phyloP scores from a whole-genome alignment of 495 filamentous ascomycete species.

The Astrocystis sublimbata region DNA sequence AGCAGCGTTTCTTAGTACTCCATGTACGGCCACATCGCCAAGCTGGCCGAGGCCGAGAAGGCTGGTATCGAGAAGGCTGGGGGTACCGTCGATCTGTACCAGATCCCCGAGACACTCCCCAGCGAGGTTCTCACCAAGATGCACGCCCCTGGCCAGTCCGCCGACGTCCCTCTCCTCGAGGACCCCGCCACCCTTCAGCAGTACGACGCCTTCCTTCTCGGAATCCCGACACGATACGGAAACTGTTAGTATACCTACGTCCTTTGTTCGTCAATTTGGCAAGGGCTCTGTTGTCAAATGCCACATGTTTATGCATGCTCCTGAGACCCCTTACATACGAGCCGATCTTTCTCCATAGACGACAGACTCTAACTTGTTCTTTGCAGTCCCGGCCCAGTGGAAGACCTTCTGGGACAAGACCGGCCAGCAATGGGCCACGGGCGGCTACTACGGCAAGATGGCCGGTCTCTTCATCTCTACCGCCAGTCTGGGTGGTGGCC shows the following conservation, averaged over 20 bases:
- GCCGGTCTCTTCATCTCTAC: conserved; percentile 90
- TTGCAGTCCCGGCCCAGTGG: conserved; percentile 96
- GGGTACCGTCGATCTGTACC: conserved; percentile 75
- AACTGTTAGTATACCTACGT: no score
- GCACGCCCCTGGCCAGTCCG: conserved; percentile 78
- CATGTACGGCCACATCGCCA: conserved; percentile 88
- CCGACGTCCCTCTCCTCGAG: conserved; percentile 61
- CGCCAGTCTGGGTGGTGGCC: conserved; percentile 80
- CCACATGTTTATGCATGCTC: no score
- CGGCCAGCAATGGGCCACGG: conserved; percentile 68
- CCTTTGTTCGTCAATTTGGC: no score
- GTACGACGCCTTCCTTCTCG: conserved; percentile 92
- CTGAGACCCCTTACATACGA: no score
- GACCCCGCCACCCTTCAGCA: conserved; percentile 66
- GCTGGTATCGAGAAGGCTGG: conserved; percentile 87
- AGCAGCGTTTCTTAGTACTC: conserved; percentile 67
- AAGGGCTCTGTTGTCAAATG: no score
- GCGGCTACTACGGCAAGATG: conserved; percentile 86
- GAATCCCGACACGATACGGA: conserved; percentile 96
- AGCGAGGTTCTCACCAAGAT: conserved; percentile 78
- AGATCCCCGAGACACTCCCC: conserved; percentile 84
- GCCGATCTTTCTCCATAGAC: no score
- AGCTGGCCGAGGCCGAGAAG: conserved; percentile 84
- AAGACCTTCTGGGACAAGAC: conserved; percentile 86
- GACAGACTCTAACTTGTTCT: no score